phyloP scores from a whole-genome alignment of 2,329 filamentous ascomycete species.

The Diplodia sapinea region DNA sequence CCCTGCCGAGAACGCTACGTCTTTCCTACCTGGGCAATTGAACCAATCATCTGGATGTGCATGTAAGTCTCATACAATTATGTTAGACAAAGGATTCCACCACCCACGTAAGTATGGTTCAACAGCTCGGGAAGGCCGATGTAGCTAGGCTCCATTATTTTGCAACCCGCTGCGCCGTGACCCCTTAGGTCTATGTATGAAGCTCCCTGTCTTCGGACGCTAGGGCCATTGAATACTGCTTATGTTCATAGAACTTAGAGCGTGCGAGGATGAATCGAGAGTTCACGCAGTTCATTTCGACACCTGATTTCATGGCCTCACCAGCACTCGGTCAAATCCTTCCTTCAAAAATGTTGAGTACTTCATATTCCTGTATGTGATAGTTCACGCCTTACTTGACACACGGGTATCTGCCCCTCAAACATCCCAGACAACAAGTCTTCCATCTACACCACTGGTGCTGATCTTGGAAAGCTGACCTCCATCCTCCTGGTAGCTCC shows the following conservation, averaged over 20 bases:
- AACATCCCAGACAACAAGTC: slow-evolving; percentile 56
- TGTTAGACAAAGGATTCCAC: too few species aligned
- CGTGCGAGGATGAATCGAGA: slow-evolving; percentile 6
- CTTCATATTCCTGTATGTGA: neutral
- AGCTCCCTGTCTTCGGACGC: neutral
- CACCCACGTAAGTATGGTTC: too few species aligned
- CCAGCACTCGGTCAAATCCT: neutral
- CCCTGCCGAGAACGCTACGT: too few species aligned
- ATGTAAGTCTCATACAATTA: too few species aligned
- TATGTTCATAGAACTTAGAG: slow-evolving; percentile 9
- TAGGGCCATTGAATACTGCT: neutral
- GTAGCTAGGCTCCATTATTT: too few species aligned
- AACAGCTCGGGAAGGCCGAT: too few species aligned
- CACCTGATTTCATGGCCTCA: neutral
- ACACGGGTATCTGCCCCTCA: slow-evolving; percentile 36
- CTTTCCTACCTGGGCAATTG: too few species aligned
- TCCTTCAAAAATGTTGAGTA: neutral
- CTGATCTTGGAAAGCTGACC: slow-evolving; percentile 78
- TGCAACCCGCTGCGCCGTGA: neutral
- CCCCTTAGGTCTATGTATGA: neutral
- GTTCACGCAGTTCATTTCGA: neutral
- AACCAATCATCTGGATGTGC: too few species aligned
- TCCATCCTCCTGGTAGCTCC: slow-evolving; percentile 72
- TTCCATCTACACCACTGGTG: slow-evolving; percentile 60
- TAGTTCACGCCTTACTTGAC: neutral